These are phyloP conservation scores for Cytospora piceicola DNA, from an alignment of 2,329 filamentous ascomycete genomes.

Conservation along the genomic window DNA sequence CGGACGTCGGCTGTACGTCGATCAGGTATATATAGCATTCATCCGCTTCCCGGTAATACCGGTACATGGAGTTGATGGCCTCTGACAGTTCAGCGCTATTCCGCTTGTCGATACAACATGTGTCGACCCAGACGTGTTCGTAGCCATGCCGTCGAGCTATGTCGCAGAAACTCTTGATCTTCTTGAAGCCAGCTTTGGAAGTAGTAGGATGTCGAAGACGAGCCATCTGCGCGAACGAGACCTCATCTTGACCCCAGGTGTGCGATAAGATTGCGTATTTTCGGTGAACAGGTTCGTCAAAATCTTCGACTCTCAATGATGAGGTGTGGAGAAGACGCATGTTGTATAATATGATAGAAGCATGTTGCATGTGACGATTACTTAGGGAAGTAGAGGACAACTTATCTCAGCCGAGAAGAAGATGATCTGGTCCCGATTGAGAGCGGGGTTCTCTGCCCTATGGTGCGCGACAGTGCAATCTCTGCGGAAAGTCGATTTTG, in stretches of 20 bases:
- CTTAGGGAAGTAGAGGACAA: no score
- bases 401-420: no score
- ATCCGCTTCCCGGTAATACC: neutral
- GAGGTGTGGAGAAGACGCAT: neutral
- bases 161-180: neutral
- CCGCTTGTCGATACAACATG: constrained; percentile 8
- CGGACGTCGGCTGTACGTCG: neutral
- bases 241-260: constrained; percentile 13
- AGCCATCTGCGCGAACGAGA: neutral
- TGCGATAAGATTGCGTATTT: constrained; percentile 10
- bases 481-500: no score
- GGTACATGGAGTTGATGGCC: constrained; percentile 7
- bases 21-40: constrained; percentile 1
- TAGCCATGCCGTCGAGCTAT: neutral
- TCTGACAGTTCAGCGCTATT: constrained; percentile 4
- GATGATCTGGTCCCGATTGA: no score
- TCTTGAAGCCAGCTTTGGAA: neutral
- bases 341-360: no score
- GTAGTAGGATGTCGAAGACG: neutral
- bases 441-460: no score
- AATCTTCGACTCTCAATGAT: neutral
- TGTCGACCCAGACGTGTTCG: constrained; percentile 4
- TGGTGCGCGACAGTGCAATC: no score
- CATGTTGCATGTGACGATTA: no score
- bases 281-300: neutral